A percentile compares a stretch with the other conserved stretches of the same genome.
These are phyloP conservation scores for Mucor lusitanicus DNA, from an alignment of 371 early-diverging fungal species.

Conservation along the genomic window DNA sequence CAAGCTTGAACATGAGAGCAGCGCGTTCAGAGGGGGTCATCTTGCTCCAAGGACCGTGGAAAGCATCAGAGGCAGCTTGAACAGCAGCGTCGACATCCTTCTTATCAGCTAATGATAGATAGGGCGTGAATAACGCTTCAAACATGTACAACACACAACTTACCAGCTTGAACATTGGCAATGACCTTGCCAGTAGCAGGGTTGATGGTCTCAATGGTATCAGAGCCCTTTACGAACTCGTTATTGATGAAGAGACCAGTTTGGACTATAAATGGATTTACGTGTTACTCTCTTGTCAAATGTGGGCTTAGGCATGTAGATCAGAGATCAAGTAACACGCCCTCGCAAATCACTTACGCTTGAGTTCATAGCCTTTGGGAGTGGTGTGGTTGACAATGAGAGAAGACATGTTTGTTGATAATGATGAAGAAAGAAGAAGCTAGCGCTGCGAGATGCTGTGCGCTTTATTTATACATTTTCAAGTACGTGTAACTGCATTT, in stretches of 20 bases:
- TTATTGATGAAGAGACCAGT: slow-evolving; percentile 61
- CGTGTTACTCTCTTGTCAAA: neutral
- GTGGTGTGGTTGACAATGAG: slow-evolving; percentile 28
- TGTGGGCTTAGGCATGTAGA: neutral
- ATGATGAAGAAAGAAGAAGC: neutral
- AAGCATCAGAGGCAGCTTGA: slow-evolving; percentile 51
- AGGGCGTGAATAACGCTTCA: neutral
- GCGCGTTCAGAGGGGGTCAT: slow-evolving; percentile 35
- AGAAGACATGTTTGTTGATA: neutral
- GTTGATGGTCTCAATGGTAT: slow-evolving; percentile 51
- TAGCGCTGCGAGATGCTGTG: neutral
- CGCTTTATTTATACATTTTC: slow-evolving; percentile 1
- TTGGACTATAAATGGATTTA: slow-evolving; percentile 29
- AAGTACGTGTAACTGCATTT: neutral
- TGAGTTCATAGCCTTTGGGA: slow-evolving; percentile 39
- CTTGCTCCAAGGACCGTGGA: slow-evolving; percentile 43
- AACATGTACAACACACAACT: neutral
- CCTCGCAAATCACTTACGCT: slow-evolving; percentile 25
- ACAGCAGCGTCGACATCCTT: slow-evolving; percentile 53
- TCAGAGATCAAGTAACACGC: neutral
- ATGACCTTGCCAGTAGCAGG: slow-evolving; percentile 53
- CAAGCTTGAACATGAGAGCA: slow-evolving; percentile 49
- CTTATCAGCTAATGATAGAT: slow-evolving; percentile 35
- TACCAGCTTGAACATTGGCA: slow-evolving; percentile 47
- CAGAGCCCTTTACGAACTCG: slow-evolving; percentile 47